phyloP scores from a whole-genome alignment of 495 filamentous ascomycete species.

The Podospora australis region DNA sequence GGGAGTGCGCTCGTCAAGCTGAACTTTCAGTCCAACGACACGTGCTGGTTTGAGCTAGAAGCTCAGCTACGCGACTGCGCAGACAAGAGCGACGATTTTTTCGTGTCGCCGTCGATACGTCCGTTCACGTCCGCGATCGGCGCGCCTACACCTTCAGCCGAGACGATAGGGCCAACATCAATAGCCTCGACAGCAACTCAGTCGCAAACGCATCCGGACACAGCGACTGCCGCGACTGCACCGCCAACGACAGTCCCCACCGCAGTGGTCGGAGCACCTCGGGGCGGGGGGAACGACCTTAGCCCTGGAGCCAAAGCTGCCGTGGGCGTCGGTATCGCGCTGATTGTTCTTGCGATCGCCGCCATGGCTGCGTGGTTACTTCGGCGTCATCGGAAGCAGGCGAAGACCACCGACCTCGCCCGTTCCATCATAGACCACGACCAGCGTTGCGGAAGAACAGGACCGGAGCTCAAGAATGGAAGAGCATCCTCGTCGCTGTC shows the following conservation, averaged over 20 bases:
- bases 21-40: constrained; percentile 19
- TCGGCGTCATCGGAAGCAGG: constrained; percentile 20
- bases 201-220: background rate
- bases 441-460: constrained; percentile 15
- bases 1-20: constrained; percentile 16
- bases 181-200: no score
- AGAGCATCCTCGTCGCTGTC: constrained; percentile 17
- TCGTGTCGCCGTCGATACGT: constrained; percentile 5
- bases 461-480: constrained; percentile 15
- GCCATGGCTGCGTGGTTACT: constrained; percentile 26
- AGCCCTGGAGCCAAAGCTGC: constrained; percentile 22
- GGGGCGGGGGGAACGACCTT: constrained; percentile 11
- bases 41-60: constrained; percentile 26
- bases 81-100: constrained; percentile 12
- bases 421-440: constrained; percentile 19
- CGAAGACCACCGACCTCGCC: constrained; percentile 10
- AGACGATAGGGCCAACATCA: background rate
- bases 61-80: constrained; percentile 15
- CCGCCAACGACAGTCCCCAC: constrained; percentile 1
- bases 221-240: background rate
- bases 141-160: background rate
- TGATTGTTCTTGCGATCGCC: constrained; percentile 14
- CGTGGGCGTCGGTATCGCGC: constrained; percentile 21
- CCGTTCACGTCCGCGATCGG: constrained; percentile 4
- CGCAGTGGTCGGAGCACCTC: constrained; percentile 4